These are phyloP conservation scores for Pyrenophora graminea DNA, from an alignment of 2,329 filamentous ascomycete species.

Conservation along the genomic window DNA sequence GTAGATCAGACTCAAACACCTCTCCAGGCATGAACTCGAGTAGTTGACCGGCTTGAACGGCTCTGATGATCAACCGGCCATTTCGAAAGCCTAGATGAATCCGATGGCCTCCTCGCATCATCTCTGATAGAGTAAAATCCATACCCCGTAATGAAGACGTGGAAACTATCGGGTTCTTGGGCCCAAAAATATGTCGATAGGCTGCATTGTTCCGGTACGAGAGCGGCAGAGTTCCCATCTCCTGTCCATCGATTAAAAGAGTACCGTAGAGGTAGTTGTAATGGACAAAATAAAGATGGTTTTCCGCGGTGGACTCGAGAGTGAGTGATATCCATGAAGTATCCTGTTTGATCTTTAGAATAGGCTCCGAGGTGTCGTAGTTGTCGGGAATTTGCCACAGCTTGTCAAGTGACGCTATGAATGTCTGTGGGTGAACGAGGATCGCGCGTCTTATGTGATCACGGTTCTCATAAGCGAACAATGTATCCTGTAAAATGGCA, in stretches of 20 bases:
- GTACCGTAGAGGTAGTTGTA: slow-evolving; percentile 55
- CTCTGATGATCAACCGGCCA: slow-evolving; percentile 51
- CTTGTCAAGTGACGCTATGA: slow-evolving; percentile 45
- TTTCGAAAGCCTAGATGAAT: slow-evolving; percentile 61
- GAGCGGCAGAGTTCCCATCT: slow-evolving; percentile 58
- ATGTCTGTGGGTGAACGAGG: slow-evolving; percentile 19
- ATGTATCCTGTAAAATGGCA: slow-evolving; percentile 54
- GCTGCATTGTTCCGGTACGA: slow-evolving; percentile 52
- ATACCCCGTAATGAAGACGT: slow-evolving; percentile 60
- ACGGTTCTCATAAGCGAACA: slow-evolving; percentile 49
- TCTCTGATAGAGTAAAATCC: slow-evolving; percentile 48
- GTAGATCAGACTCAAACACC: slow-evolving; percentile 48
- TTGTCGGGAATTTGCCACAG: slow-evolving; percentile 50
- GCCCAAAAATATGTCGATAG: slow-evolving; percentile 59
- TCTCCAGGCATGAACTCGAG: slow-evolving; percentile 44
- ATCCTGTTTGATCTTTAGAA: slow-evolving; percentile 5
- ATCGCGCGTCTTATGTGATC: slow-evolving; percentile 45
- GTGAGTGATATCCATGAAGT: slow-evolving; percentile 43
- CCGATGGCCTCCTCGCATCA: slow-evolving; percentile 44
- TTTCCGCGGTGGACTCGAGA: slow-evolving; percentile 34
- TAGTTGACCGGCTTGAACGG: slow-evolving; percentile 27
- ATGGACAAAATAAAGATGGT: slow-evolving; percentile 35
- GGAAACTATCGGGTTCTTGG: slow-evolving; percentile 56
- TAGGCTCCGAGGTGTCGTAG: slow-evolving; percentile 11
- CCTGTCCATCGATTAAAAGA: slow-evolving; percentile 55